Conservation (phyloP, 257 asterid species). For the Echium plantagineum region DNA sequence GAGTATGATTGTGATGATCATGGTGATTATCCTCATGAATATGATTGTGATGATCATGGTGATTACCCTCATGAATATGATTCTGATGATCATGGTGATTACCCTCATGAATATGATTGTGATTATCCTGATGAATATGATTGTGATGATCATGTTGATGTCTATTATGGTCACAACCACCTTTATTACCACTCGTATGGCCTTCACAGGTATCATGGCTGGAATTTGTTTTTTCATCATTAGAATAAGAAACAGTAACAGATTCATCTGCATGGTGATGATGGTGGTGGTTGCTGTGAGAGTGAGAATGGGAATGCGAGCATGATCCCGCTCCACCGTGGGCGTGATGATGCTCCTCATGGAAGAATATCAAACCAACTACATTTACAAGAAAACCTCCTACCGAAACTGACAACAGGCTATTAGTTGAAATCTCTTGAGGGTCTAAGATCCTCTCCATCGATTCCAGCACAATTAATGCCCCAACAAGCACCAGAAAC, state of each 20-base stretch:
- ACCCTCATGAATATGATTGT: slow-evolving; percentile 1
- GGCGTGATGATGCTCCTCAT: slow-evolving; percentile 97
- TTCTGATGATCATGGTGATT: slow-evolving; percentile 7
- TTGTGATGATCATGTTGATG: slow-evolving; percentile 16
- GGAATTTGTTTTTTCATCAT: slow-evolving; percentile 20
- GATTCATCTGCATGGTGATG: slow-evolving; percentile 19
- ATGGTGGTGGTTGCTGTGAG: slow-evolving; percentile 12
- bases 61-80: slow-evolving; percentile 10
- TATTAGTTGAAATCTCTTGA: slow-evolving; percentile 82
- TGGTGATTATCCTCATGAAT: slow-evolving; percentile 12
- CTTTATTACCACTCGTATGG: slow-evolving; percentile 2
- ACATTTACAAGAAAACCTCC: slow-evolving; percentile 91
- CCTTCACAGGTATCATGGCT: slow-evolving; percentile 11
- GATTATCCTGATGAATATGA: slow-evolving; percentile 13
- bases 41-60: slow-evolving; percentile 4
- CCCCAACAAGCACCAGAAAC: slow-evolving; percentile 84
- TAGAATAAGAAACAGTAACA: slow-evolving; percentile 17
- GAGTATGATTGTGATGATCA: slow-evolving; percentile 3
- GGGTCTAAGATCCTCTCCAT: slow-evolving; percentile 92
- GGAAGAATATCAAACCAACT: slow-evolving; percentile 84
- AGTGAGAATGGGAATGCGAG: slow-evolving; percentile 21
- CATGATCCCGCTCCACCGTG: slow-evolving; percentile 88
- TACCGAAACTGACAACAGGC: slow-evolving; percentile 66
- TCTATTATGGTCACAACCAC: slow-evolving; percentile 3
- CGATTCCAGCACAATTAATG: slow-evolving; percentile 72